Evolutionary conservation across 2,329 filamentous ascomycete genomes (phyloP).

Genomic region (Monosporascus sp.): DNA sequence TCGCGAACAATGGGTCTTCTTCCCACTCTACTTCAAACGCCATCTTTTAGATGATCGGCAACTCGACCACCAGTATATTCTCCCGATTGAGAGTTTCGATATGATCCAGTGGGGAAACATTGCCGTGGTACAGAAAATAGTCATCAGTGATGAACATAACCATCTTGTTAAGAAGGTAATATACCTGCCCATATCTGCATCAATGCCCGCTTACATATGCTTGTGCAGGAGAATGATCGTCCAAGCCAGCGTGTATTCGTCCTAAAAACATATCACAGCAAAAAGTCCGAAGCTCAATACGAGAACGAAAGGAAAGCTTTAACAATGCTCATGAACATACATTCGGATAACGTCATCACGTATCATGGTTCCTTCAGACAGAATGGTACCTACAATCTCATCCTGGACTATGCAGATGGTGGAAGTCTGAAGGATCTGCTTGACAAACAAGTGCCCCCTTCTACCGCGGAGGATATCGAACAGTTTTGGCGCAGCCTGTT

Average conservation of each 20-base stretch:
- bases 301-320: slow-evolving; percentile 9
- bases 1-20: slow-evolving; percentile 9
- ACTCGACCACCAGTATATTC: not conserved
- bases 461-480: not conserved
- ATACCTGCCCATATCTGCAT: too few relatives aligned
- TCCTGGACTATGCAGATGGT: slow-evolving; percentile 12
- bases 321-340: slow-evolving; percentile 5
- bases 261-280: slow-evolving; percentile 7
- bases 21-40: slow-evolving; percentile 3
- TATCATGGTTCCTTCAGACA: slow-evolving; percentile 14
- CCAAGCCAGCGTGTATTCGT: slow-evolving; percentile 5
- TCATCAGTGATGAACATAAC: slow-evolving; percentile 5
- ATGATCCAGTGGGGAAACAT: slow-evolving; percentile 4
- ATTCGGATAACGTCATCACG: slow-evolving; percentile 6
- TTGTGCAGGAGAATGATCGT: not conserved
- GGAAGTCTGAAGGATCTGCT: slow-evolving; percentile 9
- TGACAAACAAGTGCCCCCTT: slow-evolving; percentile 1
- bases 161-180: slow-evolving; percentile 2
- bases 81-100: slow-evolving; percentile 3
- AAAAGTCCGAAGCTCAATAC: slow-evolving; percentile 5
- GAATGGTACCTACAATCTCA: slow-evolving; percentile 7
- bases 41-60: slow-evolving; percentile 3
- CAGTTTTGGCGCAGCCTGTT: slow-evolving; percentile 10
- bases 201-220: not conserved
- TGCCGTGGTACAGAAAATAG: slow-evolving; percentile 5